Conservation (phyloP, 2,329 filamentous ascomycete species). For the Calonectria hongkongensis region DNA sequence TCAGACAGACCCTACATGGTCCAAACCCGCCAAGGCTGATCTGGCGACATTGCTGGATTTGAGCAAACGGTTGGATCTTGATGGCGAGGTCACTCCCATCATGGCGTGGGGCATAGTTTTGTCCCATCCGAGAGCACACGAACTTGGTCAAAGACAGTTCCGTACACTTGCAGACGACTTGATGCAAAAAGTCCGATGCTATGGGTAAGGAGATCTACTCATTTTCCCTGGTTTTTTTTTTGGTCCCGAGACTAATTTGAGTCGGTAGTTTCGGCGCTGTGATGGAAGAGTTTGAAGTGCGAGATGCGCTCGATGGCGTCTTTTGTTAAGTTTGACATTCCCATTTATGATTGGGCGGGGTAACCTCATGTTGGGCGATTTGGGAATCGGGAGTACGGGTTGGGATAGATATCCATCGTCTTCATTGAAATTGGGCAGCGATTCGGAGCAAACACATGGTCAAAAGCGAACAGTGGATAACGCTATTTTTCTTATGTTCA, state of each 20-base stretch:
- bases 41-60: constrained; percentile 89
- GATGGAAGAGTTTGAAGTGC: constrained; percentile 81
- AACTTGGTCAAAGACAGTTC: constrained; percentile 82
- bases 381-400: constrained; percentile 26
- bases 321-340: constrained; percentile 47
- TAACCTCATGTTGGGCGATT: constrained; percentile 24
- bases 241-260: constrained; percentile 20
- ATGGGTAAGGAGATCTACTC: constrained; percentile 79
- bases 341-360: constrained; percentile 14
- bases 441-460: constrained; percentile 11
- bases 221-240: neutral
- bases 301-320: constrained; percentile 85
- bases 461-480: neutral
- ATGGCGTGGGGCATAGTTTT: constrained; percentile 94
- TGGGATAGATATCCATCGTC: constrained; percentile 16
- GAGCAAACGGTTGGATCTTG: constrained; percentile 86
- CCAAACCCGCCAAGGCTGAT: constrained; percentile 85
- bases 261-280: constrained; percentile 75
- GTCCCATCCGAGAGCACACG: constrained; percentile 79
- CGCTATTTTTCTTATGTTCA: neutral
- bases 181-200: constrained; percentile 88
- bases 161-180: constrained; percentile 83
- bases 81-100: constrained; percentile 94
- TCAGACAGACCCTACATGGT: constrained; percentile 65
- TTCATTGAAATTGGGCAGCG: constrained; percentile 18